Evolutionary conservation across 2,329 filamentous ascomycete species (phyloP).

Genomic region (Juglanconis juglandina): DNA sequence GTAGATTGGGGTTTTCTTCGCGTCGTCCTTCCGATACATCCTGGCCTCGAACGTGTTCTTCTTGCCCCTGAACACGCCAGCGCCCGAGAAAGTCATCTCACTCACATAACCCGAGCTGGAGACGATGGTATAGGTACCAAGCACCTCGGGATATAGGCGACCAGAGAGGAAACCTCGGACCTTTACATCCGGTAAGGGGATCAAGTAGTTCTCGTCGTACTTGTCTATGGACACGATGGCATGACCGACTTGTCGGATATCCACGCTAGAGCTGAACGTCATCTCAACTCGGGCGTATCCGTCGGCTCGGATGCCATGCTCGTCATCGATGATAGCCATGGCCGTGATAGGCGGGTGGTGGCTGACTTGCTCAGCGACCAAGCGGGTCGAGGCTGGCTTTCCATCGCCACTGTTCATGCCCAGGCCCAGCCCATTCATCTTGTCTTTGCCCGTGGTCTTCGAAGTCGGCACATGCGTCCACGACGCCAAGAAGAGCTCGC

Average conservation of each 20-base stretch:
- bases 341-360: slow-evolving; percentile 54
- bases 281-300: slow-evolving; percentile 52
- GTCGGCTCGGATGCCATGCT: slow-evolving; percentile 43
- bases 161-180: slow-evolving; percentile 46
- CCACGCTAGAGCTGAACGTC: slow-evolving; percentile 46
- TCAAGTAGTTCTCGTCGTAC: slow-evolving; percentile 46
- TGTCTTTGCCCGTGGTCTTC: neutral
- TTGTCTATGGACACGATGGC: slow-evolving; percentile 47
- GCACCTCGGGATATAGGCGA: slow-evolving; percentile 46
- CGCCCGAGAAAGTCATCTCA: slow-evolving; percentile 45
- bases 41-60: slow-evolving; percentile 45
- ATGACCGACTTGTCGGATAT: slow-evolving; percentile 49
- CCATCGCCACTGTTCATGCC: slow-evolving; percentile 28
- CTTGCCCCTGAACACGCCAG: slow-evolving; percentile 41
- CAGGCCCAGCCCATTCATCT: neutral
- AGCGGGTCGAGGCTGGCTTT: slow-evolving; percentile 26
- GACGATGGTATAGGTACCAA: slow-evolving; percentile 42
- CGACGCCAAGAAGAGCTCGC: slow-evolving; percentile 45
- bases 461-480: slow-evolving; percentile 31
- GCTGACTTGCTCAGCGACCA: slow-evolving; percentile 48
- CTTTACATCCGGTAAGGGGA: slow-evolving; percentile 46
- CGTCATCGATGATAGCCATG: slow-evolving; percentile 43
- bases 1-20: slow-evolving; percentile 33
- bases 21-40: slow-evolving; percentile 36
- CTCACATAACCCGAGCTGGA: slow-evolving; percentile 43